Base-by-base conservation (phyloP, 345 rosid genomes). In the Cardamine occulta region DNA sequence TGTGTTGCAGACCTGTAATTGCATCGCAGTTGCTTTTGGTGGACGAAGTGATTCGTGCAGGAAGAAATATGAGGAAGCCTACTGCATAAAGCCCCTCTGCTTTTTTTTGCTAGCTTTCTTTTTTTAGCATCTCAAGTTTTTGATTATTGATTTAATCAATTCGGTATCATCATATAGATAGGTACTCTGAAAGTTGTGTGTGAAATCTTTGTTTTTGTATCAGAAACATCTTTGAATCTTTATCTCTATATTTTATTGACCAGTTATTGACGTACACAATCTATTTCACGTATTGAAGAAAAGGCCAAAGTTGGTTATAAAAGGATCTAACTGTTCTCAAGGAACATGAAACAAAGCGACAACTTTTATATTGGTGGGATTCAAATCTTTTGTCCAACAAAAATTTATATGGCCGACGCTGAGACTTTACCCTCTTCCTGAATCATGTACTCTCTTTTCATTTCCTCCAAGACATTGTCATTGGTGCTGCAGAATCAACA, bases 41-140 rank as follows among this genome's bases (percentile, higher is more conserved):
- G 56, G 99, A 96, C 79, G 99, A 96, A 84, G 99, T 96, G 65
- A 96, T 96, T 37, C 94, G 99, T 4, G 99, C 99, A 51, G 98
- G 98, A 42, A 91, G 98, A 47, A 96, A 96, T 72, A 96, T 96
- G 99, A 84, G 98, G 86, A 96, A 93, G 85, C 99, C 99, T 77
- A 87, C 66, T 78, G 80, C 64, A 52, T 78, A 69, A 72, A 39
- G 64, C 13, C 44, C 34, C 19, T 69, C 23, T 8, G 31, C 29
- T 37, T 57, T 35, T n/a, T 48, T 69, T 40, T 24, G 7, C 32
- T 35, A 19, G 28, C 68, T 75, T 49, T 68, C 58, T 26, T 44
- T 1, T 44, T 5, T 15, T 37, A 61, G 13, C 44, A 19, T 53
- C 15, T 26, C 56, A 61, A 60, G 7, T 39, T 39, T 67, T 68